Evolutionary conservation across 2,329 filamentous ascomycete species (phyloP).

Genomic region (Phaeosphaeria sp.): DNA sequence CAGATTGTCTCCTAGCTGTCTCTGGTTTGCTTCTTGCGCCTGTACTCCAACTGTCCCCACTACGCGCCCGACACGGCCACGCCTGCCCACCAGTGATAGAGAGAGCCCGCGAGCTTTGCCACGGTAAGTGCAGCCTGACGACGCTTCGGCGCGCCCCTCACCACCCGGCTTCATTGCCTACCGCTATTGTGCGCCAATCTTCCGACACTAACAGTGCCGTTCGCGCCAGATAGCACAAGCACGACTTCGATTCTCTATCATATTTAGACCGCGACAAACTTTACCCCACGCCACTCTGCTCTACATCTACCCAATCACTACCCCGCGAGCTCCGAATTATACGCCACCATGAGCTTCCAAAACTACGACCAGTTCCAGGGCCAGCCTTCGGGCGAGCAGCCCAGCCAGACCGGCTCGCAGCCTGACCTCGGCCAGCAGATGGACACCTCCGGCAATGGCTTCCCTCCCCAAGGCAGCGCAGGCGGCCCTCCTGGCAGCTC

Average conservation of each 20-base stretch:
- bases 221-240: slow-evolving; percentile 28
- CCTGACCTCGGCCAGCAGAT: slow-evolving; percentile 64
- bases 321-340: slow-evolving; percentile 37
- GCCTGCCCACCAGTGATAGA: slow-evolving; percentile 16
- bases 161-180: background rate
- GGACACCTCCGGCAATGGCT: slow-evolving; percentile 59
- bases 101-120: background rate
- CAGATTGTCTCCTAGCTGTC: slow-evolving; percentile 32
- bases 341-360: slow-evolving; percentile 69
- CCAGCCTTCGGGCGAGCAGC: slow-evolving; percentile 59
- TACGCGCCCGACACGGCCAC: slow-evolving; percentile 21
- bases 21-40: slow-evolving; percentile 18
- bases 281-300: slow-evolving; percentile 20
- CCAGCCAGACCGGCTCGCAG: slow-evolving; percentile 55
- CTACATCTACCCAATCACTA: slow-evolving; percentile 19
- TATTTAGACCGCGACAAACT: slow-evolving; percentile 38
- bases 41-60: slow-evolving; percentile 23
- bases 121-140: slow-evolving; percentile 38
- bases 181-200: slow-evolving; percentile 19
- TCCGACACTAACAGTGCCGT: slow-evolving; percentile 35
- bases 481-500: slow-evolving; percentile 47
- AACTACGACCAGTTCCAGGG: slow-evolving; percentile 70
- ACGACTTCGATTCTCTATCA: slow-evolving; percentile 33
- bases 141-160: slow-evolving; percentile 9
- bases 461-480: slow-evolving; percentile 57